Evolutionary conservation across 2,329 filamentous ascomycete species (phyloP).

Genomic region (Mariannaea elegans): DNA sequence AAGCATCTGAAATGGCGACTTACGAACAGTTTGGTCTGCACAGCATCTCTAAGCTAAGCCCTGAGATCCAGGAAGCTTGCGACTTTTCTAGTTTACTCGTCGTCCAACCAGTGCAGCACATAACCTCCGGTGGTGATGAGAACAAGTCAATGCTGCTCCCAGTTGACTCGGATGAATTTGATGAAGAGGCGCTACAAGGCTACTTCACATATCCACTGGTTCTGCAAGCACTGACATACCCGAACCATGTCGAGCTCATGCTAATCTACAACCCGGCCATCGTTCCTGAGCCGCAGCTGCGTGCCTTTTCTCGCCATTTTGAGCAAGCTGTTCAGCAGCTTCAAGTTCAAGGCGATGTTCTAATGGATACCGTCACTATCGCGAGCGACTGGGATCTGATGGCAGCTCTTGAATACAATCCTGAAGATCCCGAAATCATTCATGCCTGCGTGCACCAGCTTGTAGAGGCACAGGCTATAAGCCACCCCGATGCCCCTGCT

Average conservation of each 20-base stretch:
- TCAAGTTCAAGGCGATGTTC: not conserved
- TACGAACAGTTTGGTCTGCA: conserved; percentile 27
- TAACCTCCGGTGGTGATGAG: not conserved
- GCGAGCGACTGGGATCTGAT: not conserved
- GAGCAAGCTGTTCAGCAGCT: not conserved
- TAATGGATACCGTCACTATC: not conserved
- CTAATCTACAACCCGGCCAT: conserved; percentile 3
- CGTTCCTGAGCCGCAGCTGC: conserved; percentile 14
- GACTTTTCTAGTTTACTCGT: conserved; percentile 20
- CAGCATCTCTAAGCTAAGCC: conserved; percentile 26
- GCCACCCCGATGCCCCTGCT: conserved; percentile 23
- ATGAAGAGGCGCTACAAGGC: conserved; percentile 9
- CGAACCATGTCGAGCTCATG: conserved; percentile 23
- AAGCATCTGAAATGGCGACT: conserved; percentile 21
- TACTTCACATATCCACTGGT: conserved; percentile 40
- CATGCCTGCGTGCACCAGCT: conserved; percentile 29
- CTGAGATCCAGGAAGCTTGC: conserved; percentile 5
- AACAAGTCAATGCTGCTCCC: not conserved
- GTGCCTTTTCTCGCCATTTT: not conserved
- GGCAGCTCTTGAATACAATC: conserved; percentile 4
- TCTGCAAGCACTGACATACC: not conserved
- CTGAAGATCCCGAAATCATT: not conserved
- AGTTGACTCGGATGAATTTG: conserved; percentile 3
- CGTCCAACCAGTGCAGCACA: conserved; percentile 15
- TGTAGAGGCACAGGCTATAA: conserved; percentile 19